A percentile compares a stretch with the other conserved stretches of the same genome.
phyloP scores from a whole-genome alignment of 2,329 filamentous ascomycete genomes.

The Sphaerulina musiva region DNA sequence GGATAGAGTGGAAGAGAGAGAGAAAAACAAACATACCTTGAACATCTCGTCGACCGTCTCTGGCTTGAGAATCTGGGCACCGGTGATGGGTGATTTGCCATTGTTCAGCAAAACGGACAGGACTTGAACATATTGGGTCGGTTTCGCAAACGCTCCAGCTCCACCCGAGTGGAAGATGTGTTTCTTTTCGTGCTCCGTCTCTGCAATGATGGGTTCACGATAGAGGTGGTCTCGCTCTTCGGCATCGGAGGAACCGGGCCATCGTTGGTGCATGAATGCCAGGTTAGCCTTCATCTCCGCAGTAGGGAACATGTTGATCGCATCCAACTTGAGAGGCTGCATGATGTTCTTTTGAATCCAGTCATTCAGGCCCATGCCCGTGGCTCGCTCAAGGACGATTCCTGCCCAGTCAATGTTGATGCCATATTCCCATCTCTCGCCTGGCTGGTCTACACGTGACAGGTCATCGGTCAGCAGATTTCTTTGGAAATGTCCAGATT shows the following conservation, averaged over 20 bases:
- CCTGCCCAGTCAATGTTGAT: conserved; percentile 47
- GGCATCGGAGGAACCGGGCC: conserved; percentile 31
- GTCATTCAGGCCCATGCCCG: conserved; percentile 39
- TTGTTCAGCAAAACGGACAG: conserved; percentile 58
- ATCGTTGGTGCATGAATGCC: conserved; percentile 52
- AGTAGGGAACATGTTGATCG: conserved; percentile 54
- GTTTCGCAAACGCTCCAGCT: conserved; percentile 54
- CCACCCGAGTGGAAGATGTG: conserved; percentile 55
- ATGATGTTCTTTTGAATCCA: conserved; percentile 45
- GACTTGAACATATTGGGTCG: conserved; percentile 57
- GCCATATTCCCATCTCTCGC: conserved; percentile 54
- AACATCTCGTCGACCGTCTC: conserved; percentile 59
- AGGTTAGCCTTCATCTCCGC: conserved; percentile 49
- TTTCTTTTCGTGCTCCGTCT: conserved; percentile 41
- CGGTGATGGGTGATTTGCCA: conserved; percentile 54
- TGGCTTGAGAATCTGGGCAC: conserved; percentile 48
- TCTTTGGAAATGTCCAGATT: too few relatives aligned
- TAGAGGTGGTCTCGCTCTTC: conserved; percentile 47
- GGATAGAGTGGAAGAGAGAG: too few relatives aligned
- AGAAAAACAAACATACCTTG: conserved; percentile 17
- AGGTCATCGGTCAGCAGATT: too few relatives aligned
- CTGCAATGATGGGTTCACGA: conserved; percentile 42
- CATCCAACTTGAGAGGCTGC: conserved; percentile 41
- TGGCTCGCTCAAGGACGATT: conserved; percentile 42
- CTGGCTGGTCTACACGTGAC: conserved; percentile 47